Conservation (phyloP, 2,329 filamentous ascomycete genomes). For the Alternaria consortialis region DNA sequence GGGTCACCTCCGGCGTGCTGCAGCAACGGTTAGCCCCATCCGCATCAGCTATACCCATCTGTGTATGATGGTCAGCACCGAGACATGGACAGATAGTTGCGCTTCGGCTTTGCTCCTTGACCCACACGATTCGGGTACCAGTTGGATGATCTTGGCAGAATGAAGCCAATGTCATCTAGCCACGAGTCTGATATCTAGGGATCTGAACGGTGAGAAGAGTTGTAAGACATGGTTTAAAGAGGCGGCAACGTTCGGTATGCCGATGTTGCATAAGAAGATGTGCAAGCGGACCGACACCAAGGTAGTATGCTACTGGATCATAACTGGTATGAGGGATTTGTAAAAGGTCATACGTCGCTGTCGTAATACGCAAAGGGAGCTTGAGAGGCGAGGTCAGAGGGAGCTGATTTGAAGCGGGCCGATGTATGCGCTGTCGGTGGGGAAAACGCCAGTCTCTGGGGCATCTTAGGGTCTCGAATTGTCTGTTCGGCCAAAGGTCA, state of each 20-base stretch:
- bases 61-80: neutral
- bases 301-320: neutral
- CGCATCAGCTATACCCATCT: neutral
- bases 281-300: conserved; percentile 19
- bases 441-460: neutral
- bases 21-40: conserved; percentile 7
- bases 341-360: neutral
- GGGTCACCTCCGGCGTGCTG: conserved; percentile 1
- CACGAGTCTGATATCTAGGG: neutral
- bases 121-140: neutral
- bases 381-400: neutral
- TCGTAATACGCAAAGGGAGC: neutral
- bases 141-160: neutral
- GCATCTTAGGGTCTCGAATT: neutral
- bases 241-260: conserved; percentile 27
- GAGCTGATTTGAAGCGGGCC: neutral
- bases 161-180: conserved; percentile 5
- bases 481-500: neutral
- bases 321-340: conserved; percentile 1
- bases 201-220: neutral
- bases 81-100: neutral
- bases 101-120: conserved; percentile 6
- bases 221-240: neutral
- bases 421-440: neutral
- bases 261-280: conserved; percentile 20